Percentiles rank a stretch among this genome's conserved stretches.
Conservation (phyloP, 1,284 basidiomycete species). For the Ustanciosporium gigantosporum region DNA sequence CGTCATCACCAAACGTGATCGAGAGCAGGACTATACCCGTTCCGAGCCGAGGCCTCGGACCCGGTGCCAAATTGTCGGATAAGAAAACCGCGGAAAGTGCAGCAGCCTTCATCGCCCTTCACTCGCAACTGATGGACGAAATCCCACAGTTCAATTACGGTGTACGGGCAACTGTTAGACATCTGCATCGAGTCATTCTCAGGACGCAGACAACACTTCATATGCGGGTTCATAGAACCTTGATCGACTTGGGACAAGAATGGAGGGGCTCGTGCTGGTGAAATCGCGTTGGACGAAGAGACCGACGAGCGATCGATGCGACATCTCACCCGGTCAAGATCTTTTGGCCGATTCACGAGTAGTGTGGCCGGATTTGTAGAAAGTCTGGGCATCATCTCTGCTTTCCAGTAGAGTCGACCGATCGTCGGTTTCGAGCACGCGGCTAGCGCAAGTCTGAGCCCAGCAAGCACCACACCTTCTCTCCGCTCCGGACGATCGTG, state of each 20-base stretch:
- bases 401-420: slow-evolving; percentile 5
- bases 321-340: slow-evolving; percentile 39
- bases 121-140: slow-evolving; percentile 62
- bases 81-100: slow-evolving; percentile 50
- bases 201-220: slow-evolving; percentile 56
- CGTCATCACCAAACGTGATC: slow-evolving; percentile 60
- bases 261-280: too few species aligned
- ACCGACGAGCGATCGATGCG: slow-evolving; percentile 30
- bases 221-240: slow-evolving; percentile 29
- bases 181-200: slow-evolving; percentile 56
- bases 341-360: slow-evolving; percentile 43
- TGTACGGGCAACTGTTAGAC: slow-evolving; percentile 56
- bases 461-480: slow-evolving; percentile 30
- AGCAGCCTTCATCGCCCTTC: slow-evolving; percentile 59
- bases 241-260: slow-evolving; percentile 34
- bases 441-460: too few species aligned
- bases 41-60: slow-evolving; percentile 37
- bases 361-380: slow-evolving; percentile 25
- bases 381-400: slow-evolving; percentile 22
- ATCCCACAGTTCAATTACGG: slow-evolving; percentile 61
- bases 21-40: slow-evolving; percentile 58
- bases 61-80: slow-evolving; percentile 25
- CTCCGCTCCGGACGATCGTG: slow-evolving; percentile 12
- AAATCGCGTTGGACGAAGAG: slow-evolving; percentile 16
- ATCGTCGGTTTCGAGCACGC: too few species aligned